Evolutionary conservation across 352 stramenopile species (phyloP), one percentile per base, ranked within the genome.

Genomic region (Phytophthora idaei): DNA sequence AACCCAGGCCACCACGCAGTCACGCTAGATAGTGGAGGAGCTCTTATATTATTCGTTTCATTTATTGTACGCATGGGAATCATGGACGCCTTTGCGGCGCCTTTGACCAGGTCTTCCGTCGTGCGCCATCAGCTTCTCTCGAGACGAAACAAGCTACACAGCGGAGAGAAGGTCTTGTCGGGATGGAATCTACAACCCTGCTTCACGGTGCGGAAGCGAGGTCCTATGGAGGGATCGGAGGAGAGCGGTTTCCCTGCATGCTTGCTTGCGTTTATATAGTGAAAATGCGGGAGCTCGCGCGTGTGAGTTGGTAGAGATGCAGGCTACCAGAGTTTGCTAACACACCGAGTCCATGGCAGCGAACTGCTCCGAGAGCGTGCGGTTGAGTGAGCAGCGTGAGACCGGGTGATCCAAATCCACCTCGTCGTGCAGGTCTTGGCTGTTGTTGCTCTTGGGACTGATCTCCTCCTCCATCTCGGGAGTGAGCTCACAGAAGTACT

Each of bases 311-410:
- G 29, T 39, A 25, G 25, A 53, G 3, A 9, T 49, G 41, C 11
- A 25, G 29, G 14, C 17, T 59, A 17, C 7, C 31, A 15, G 12
- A 42, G 10, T 42, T 42, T 28, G 45, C 64, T 90, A 91, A 58
- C 83, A 94, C 37, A 94, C 82, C 59, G 86, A 92, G 64, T 94
- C 86, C 60, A 87, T 82, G 11, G 83, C 78, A 9, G 80, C 81
- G 37, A 94, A 94, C 61, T 89, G 80, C 58, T 90, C 72, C 58
- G 83, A 92, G 4, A 94, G 69, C 62, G 78, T 90, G 61, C 84
- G 85, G 59, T 90, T 90, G 57, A 92, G 71, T 54, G 83, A 91
- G 65, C 83, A 92, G 72, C 85, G 80, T 27, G 72, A 81, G 25
- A 93, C 77, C 8, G 85, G 81, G 58, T 90, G 78, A 11, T 90